These are phyloP conservation scores for Blastomyces emzantsi DNA, from an alignment of 2,329 filamentous ascomycete species.

Conservation along the genomic window DNA sequence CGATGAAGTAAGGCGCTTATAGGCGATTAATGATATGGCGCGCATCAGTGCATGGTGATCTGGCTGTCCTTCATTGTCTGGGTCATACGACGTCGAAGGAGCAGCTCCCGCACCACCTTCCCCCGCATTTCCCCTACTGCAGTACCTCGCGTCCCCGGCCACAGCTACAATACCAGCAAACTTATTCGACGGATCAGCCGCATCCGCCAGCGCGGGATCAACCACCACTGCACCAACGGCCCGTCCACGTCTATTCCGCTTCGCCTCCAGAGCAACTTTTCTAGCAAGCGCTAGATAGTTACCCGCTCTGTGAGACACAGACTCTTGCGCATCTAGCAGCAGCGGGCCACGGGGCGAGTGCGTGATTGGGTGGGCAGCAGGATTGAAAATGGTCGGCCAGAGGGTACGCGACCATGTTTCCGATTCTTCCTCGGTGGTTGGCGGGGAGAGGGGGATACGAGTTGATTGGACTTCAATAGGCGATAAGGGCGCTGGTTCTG, in stretches of 20 bases:
- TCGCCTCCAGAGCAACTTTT: constrained; percentile 32
- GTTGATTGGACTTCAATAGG: constrained; percentile 25
- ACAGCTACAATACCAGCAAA: constrained; percentile 36
- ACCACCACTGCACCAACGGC: constrained; percentile 38
- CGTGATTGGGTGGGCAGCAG: constrained; percentile 35
- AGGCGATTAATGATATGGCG: constrained; percentile 35
- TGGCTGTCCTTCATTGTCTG: constrained; percentile 35
- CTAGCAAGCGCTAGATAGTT: constrained; percentile 34
- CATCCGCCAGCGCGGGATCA: constrained; percentile 30
- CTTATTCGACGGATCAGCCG: constrained; percentile 25
- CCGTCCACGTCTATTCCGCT: constrained; percentile 30
- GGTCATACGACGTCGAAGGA: constrained; percentile 18
- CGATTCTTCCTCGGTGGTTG: constrained; percentile 34
- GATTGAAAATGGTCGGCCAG: constrained; percentile 40
- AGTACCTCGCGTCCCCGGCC: constrained; percentile 37
- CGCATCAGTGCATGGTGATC: constrained; percentile 42
- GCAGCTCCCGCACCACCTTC: neutral
- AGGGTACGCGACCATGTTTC: constrained; percentile 33
- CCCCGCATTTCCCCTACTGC: neutral
- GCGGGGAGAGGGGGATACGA: constrained; percentile 35
- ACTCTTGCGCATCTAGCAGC: constrained; percentile 27
- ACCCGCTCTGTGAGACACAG: constrained; percentile 31
- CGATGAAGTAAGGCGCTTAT: constrained; percentile 29
- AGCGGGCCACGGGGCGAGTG: constrained; percentile 35
- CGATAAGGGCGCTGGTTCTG: neutral